Base-by-base conservation (phyloP, 2,329 filamentous ascomycete genomes). In the Parastagonospora avenae region DNA sequence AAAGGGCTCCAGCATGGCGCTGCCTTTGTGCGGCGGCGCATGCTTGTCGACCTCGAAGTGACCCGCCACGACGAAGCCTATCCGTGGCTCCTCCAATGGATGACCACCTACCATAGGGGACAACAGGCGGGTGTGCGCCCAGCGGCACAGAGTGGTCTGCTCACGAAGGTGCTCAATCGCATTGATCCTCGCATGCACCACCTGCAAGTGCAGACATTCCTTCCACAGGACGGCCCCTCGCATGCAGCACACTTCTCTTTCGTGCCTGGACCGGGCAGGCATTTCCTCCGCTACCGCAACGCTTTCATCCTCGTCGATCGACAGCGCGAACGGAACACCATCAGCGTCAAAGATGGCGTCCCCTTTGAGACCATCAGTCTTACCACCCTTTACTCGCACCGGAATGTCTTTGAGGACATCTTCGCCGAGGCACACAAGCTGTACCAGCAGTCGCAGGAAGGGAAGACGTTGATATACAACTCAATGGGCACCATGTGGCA, bases 21-120 rank as follows among this genome's bases (percentile, higher is more conserved):
- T n/a, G 83, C 84, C 37, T 81, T 95, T 49, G 77, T 96, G 51
- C 89, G 91, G 42, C 87, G 89, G 46, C 90, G 93, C 42, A 85
- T 99, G 77, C 86, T 99, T 28, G 91, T 97, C 64, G 92, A 97
- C 66, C 86, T 99, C 66, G 94, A 99, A 75, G 96, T 99, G 74
- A 93, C 90, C 73, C 90, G 91, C 70, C 90, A 93, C 66, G 94
- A 99, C 76, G 86, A 91, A 38, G 92, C 93, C 1, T 99, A 97
- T 72, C 87, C 87, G 35, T 97, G 92, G 93, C 86, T 99, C 36
- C 82, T 99, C 8, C 88, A 92, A 59, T 99, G 94, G 92, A 89
- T 99, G 72, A 92, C 92, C 6, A 83, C 91, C 48, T 91, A 91
- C 59, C 90, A 92, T 44, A 82, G 86, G 47, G 67, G 78, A 66